A percentile compares a stretch with the other conserved stretches of the same genome.
phyloP scores from a whole-genome alignment of 495 filamentous ascomycete genomes.

The Neurospora sp. region DNA sequence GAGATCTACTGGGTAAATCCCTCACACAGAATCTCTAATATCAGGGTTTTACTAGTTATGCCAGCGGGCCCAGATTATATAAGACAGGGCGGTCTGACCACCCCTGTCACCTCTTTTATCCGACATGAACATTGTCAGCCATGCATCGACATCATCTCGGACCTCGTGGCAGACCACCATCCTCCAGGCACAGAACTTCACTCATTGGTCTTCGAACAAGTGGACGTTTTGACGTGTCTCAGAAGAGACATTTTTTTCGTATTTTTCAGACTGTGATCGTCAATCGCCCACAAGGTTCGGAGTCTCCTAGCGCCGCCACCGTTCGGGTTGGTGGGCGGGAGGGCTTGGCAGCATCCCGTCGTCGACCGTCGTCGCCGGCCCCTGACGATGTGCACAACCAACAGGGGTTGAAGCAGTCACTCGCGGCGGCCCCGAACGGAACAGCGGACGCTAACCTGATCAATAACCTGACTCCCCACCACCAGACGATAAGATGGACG shows the following conservation, averaged over 20 bases:
- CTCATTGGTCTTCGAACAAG: neutral
- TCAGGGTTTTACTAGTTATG: too few species aligned
- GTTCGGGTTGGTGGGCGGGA: neutral
- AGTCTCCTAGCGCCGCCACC: neutral
- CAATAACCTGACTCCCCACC: neutral
- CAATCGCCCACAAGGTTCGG: neutral
- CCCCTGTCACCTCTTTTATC: too few species aligned
- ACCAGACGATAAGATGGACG: neutral
- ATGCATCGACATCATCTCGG: neutral
- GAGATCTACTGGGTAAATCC: too few species aligned
- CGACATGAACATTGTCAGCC: neutral
- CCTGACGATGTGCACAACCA: neutral
- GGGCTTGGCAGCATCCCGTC: neutral
- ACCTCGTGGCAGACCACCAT: neutral
- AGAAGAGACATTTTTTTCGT: neutral
- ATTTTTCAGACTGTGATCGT: neutral
- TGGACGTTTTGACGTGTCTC: neutral
- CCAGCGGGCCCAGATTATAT: too few species aligned
- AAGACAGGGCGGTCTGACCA: too few species aligned
- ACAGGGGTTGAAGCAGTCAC: neutral
- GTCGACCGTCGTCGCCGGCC: neutral
- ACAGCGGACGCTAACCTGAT: neutral
- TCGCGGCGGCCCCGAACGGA: neutral
- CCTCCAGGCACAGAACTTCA: neutral
- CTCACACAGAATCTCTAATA: too few species aligned